These are phyloP conservation scores for Quercus lobata DNA, from an alignment of 331 rosid species.

Conservation along the genomic window DNA sequence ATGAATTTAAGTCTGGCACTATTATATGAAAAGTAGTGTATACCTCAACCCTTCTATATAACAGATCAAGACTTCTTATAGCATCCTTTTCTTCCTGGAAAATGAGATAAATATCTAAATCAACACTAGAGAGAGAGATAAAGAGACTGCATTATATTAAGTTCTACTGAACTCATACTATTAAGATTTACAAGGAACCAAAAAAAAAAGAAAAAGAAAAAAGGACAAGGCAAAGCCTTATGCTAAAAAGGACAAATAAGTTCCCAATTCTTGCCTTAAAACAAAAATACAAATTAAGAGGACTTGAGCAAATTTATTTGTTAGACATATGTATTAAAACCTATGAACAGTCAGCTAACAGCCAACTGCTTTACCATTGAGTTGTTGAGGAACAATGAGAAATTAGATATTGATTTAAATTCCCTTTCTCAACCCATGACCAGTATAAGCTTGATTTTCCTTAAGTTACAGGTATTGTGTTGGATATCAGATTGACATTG, in stretches of 20 bases:
- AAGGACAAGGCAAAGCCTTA: background rate
- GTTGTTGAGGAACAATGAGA: too few relatives aligned
- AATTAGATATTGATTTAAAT: too few relatives aligned
- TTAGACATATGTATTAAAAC: background rate
- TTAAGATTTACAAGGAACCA: background rate
- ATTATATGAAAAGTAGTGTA: constrained; percentile 5
- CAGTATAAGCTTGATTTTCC: too few relatives aligned
- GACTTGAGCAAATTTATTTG: background rate
- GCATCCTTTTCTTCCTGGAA: constrained; percentile 93
- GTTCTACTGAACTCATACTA: background rate
- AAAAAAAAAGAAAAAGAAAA: background rate
- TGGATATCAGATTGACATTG: background rate
- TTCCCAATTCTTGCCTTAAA: background rate
- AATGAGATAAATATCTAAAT: constrained; percentile 16
- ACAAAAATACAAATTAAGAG: background rate
- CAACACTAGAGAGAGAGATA: constrained; percentile 9
- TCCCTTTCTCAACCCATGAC: too few relatives aligned
- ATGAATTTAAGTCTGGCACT: background rate
- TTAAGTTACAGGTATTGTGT: background rate
- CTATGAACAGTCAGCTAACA: too few relatives aligned
- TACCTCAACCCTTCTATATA: constrained; percentile 97
- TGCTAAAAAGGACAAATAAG: background rate
- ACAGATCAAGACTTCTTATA: constrained; percentile 79
- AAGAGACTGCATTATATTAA: background rate
- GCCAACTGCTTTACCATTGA: too few relatives aligned